A percentile compares a stretch with the other conserved stretches of the same genome.
These are phyloP conservation scores for Microcyclospora tardicrescens DNA, from an alignment of 2,329 filamentous ascomycete genomes.

Conservation along the genomic window DNA sequence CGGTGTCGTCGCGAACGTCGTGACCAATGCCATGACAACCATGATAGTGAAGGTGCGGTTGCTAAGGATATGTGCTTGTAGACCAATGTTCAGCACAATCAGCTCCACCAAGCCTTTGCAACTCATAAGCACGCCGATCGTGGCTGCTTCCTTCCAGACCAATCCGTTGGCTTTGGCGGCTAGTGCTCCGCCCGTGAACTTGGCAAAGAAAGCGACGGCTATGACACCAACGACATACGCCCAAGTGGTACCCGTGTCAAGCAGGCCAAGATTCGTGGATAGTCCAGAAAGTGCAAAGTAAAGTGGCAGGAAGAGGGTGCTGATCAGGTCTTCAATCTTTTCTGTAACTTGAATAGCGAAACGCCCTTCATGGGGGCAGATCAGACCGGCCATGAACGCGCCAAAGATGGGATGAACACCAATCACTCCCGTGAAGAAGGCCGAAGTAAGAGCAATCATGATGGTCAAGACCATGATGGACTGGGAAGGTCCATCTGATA, in stretches of 20 bases:
- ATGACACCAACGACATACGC: slow-evolving; percentile 79
- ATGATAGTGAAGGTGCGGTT: slow-evolving; percentile 81
- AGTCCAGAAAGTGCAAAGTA: slow-evolving; percentile 91
- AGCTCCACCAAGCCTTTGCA: slow-evolving; percentile 92
- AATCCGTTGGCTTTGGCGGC: slow-evolving; percentile 65
- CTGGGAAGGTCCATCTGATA: slow-evolving; percentile 82
- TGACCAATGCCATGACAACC: slow-evolving; percentile 83
- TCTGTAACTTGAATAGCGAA: slow-evolving; percentile 86
- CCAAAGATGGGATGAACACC: slow-evolving; percentile 93
- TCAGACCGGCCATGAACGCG: slow-evolving; percentile 76
- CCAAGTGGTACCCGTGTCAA: slow-evolving; percentile 75
- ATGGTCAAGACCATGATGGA: slow-evolving; percentile 71
- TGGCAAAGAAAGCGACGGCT: slow-evolving; percentile 67
- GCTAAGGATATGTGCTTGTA: slow-evolving; percentile 71
- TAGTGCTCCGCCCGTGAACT: slow-evolving; percentile 69
- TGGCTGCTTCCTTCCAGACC: slow-evolving; percentile 79
- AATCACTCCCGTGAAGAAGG: slow-evolving; percentile 83
- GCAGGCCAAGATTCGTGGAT: slow-evolving; percentile 72
- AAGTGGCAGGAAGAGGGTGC: slow-evolving; percentile 70
- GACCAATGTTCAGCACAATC: slow-evolving; percentile 81
- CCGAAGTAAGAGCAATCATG: slow-evolving; percentile 61
- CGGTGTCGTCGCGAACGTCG: slow-evolving; percentile 73
- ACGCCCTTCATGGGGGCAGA: slow-evolving; percentile 78
- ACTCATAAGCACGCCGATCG: slow-evolving; percentile 86
- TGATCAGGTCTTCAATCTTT: slow-evolving; percentile 86